Evolutionary conservation across 345 rosid genomes (phyloP), one percentile per base, ranked within the genome.

Genomic region (Eucalyptus viminalis): DNA sequence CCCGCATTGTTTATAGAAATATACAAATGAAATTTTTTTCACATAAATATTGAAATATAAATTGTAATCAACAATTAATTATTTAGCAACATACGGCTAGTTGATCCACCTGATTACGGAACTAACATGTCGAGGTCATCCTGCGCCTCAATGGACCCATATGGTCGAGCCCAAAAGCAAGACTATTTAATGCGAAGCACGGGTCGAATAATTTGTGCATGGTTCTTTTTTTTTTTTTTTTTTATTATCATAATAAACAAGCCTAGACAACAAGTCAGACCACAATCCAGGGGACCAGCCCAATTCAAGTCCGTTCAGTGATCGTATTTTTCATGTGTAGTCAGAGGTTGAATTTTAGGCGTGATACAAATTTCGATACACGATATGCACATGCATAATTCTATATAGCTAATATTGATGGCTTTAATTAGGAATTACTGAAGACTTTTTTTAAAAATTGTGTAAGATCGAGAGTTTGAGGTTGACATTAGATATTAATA

Each of bases 1-100:
- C 3, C 3, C 1, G 1, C 0, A 2, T 22, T 56, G 13, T 24
- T 56, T 56, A 56, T 21, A 56, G 2, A 56, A 56, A 56, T 9
- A 6, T 1, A 22, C 1, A 1, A 24, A 56, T 24, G 10, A 3
- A 19, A 54, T 0, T 2, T 15, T 50, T 17, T 4, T 56, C 27
- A 56, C 12, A 56, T 4, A 8, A 1, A 56, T 56, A 24, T 22
- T 56, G 5, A 56, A 9, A 56, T 21, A 56, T 22, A 22, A 54
- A 54, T 54, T 56, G 11, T 2, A 21, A 2, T 22, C 0, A 1
- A 9, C 12, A 56, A 22, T 56, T 9, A 56, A 21, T 9, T 21
- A 56, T 21, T 21, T 5, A 58, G 67, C 8, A 58, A 11, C 15
- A 58, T 25, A 7, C n/a, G 8, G 6, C 67, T 7, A 17, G 56